These are phyloP conservation scores for Ulvella scutata DNA, from an alignment of 139 green algal genomes.

Conservation along the genomic window DNA sequence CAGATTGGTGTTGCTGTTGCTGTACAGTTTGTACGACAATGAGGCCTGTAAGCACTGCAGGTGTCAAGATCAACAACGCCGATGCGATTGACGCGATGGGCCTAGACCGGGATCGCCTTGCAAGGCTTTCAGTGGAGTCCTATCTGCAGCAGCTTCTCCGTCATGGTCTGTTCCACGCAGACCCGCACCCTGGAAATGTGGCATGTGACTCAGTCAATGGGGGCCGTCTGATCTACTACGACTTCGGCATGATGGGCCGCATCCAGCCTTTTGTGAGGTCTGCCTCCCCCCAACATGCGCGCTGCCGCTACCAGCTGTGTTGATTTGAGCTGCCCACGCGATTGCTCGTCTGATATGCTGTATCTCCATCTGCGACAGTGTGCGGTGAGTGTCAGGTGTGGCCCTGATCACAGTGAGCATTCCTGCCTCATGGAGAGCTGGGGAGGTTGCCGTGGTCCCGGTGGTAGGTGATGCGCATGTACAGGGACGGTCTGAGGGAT, in stretches of 20 bases:
- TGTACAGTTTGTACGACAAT: too few relatives aligned
- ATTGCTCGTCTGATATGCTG: too few relatives aligned
- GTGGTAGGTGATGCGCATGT: not conserved
- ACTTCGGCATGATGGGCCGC: conserved; percentile 85
- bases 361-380: too few relatives aligned
- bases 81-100: conserved; percentile 61
- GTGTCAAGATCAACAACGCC: conserved; percentile 86
- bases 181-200: conserved; percentile 92
- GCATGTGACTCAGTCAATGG: conserved; percentile 58
- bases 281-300: too few relatives aligned
- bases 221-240: conserved; percentile 90
- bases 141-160: conserved; percentile 91
- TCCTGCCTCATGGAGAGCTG: not conserved
- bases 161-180: conserved; percentile 82
- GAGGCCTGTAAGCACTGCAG: too few relatives aligned
- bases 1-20: too few relatives aligned
- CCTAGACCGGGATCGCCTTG: conserved; percentile 73
- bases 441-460: too few relatives aligned
- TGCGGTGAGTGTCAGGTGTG: too few relatives aligned
- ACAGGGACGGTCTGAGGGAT: conserved; percentile 70
- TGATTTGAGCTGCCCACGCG: too few relatives aligned
- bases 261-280: conserved; percentile 6
- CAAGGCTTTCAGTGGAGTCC: conserved; percentile 67
- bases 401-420: not conserved
- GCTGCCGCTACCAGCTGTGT: too few relatives aligned